Percentiles rank a stretch among this genome's conserved stretches.
Evolutionary conservation across 2,329 filamentous ascomycete genomes (phyloP).

Genomic region (Pyricularia sp.): DNA sequence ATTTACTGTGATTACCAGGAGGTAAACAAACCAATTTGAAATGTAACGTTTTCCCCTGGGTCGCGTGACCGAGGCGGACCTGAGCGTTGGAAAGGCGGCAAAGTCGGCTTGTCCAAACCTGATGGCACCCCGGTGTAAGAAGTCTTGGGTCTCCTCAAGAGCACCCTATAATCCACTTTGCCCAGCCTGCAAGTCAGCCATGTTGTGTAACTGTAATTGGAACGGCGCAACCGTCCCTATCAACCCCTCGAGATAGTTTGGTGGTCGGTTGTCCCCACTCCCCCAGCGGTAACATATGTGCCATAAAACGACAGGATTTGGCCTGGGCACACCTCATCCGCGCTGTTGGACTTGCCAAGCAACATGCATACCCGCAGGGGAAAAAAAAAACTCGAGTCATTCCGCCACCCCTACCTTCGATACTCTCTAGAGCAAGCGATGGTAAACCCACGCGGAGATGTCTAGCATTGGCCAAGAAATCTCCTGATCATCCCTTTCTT

Average conservation of each 20-base stretch:
- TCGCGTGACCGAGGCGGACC: not conserved
- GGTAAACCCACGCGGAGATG: not conserved
- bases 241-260: no score
- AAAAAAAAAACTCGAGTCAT: not conserved
- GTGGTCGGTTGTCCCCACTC: no score
- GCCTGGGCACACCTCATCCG: not conserved
- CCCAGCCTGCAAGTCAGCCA: not conserved
- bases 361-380: not conserved
- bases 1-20: not conserved
- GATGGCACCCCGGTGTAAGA: not conserved
- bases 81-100: not conserved
- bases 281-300: not conserved
- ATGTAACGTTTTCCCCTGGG: not conserved
- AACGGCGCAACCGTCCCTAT: no score
- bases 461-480: not conserved
- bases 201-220: not conserved
- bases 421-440: not conserved
- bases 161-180: not conserved
- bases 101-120: not conserved
- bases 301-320: not conserved
- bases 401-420: no score
- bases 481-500: not conserved
- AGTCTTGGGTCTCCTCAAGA: not conserved
- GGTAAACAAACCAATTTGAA: not conserved
- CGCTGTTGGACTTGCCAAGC: not conserved